Conservation (phyloP, 1,284 basidiomycete genomes). For the Pascua sp. region DNA sequence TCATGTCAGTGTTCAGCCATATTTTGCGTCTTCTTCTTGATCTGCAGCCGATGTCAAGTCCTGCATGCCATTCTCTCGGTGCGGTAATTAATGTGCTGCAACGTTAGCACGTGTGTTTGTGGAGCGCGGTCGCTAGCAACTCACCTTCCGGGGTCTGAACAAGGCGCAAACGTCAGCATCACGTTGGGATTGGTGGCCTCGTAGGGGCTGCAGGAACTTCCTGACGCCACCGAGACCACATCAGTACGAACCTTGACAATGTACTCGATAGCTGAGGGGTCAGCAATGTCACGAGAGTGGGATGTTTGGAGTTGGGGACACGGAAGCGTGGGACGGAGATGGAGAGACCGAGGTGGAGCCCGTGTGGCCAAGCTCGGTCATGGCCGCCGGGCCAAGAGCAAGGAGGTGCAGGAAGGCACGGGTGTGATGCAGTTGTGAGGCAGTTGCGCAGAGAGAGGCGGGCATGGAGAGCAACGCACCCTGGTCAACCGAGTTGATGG, state of each 20-base stretch:
- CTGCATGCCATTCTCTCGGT: slow-evolving; percentile 24
- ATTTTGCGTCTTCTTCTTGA: neutral
- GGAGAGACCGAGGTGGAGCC: too few species aligned
- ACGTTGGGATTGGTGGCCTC: neutral
- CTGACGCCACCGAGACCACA: too few species aligned
- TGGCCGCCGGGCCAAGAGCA: too few species aligned
- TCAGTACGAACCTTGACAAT: slow-evolving; percentile 64
- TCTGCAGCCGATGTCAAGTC: slow-evolving; percentile 18
- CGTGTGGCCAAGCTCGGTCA: too few species aligned
- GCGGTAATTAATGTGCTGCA: slow-evolving; percentile 29
- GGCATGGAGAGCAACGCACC: slow-evolving; percentile 57
- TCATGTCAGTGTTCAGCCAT: neutral
- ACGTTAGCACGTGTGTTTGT: neutral
- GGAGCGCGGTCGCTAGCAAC: slow-evolving; percentile 5
- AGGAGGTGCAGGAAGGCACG: neutral
- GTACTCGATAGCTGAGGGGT: slow-evolving; percentile 82
- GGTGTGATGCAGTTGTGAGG: neutral
- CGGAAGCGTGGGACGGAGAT: too few species aligned
- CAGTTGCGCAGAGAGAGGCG: too few species aligned
- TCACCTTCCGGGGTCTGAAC: slow-evolving; percentile 48
- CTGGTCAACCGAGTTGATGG: slow-evolving; percentile 89
- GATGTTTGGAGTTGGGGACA: too few species aligned
- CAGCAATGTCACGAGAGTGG: slow-evolving; percentile 1
- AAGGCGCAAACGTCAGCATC: slow-evolving; percentile 14
- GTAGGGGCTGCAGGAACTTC: too few species aligned